Base-by-base conservation (phyloP, 345 rosid species). In the Lepidium aucheri region DNA sequence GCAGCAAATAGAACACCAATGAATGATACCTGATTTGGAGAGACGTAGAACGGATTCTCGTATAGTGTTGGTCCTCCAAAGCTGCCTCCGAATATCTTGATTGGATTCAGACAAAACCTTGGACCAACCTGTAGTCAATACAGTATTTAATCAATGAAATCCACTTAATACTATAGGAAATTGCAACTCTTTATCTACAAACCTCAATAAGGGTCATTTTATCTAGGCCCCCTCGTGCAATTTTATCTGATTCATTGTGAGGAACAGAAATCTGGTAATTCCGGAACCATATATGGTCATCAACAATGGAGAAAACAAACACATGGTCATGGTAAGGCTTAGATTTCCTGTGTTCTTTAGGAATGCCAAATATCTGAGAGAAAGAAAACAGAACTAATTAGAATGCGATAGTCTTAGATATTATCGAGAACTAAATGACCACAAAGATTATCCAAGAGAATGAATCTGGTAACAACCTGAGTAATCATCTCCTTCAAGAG, bases 181-280 rank as follows among this genome's bases (percentile, higher is more conserved):
- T 18, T 39, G 36, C 2, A 73, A 39, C 30, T 24, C 30, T 47
- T 49, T 43, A 42, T 16, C 44, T 8, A 44, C 82, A 61, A 70
- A 88, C 99, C 96, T 95, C 97, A 24, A 95, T 73, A 70, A 95
- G 96, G 15, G 97, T 95, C 99, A 87, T 87, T 79, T 95, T 91
- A 57, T 89, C 96, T n/a, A 89, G 74, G 43, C 97, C 97, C 7
- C 97, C 96, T 36, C 86, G 79, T 17, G 82, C 83, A 68, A 95
- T 66, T 77, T 89, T 91, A 64, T 91, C 97, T 5, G 97, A 74
- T 63, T 89, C 99, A 15, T 83, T 88, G 69, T 95, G 96, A 57
- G 99, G 97, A 59, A 81, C 99, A 1, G 96, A 79, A 63, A 89
- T 85, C 99, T 95, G 96, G 81, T 91, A 95, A 77, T 95, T 95